Base-by-base conservation (phyloP, 345 rosid species). In the Mangifera indica region DNA sequence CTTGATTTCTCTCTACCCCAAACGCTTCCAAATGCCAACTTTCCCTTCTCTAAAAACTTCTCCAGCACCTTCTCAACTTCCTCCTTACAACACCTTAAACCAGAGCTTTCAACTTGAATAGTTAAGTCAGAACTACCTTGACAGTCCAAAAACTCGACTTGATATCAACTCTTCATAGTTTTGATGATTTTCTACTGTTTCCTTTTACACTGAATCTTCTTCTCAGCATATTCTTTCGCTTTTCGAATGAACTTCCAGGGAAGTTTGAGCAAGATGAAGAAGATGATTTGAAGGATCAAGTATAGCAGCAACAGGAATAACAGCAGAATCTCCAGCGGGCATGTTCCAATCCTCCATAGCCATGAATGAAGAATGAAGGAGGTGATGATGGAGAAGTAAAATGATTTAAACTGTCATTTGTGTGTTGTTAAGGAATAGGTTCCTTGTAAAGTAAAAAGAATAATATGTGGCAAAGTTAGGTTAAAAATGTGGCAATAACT, bases 11-110 rank as follows among this genome's bases (percentile, higher is more conserved):
- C 80, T 68, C 83, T 76, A 3, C 92, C 88, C 97, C 98, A 89
- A 67, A 93, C 91, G 86, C 93, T 93, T 80, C 97, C 97, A 80
- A 93, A 93, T 71, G 85, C 86, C 81, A 93, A 93, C 85, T 81
- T 84, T 32, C 98, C 97, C 65, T 81, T 85, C 65, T 60, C 60
- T 40, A 80, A 86, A 29, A 85, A 72, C 37, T 83, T 93, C 37
- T 83, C 84, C 71, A 91, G 63, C 12, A 69, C 89, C 70, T 55
- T 71, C 79, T 89, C 98, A 62, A 84, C 84, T 72, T 91, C 91
- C 70, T 84, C 79, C 57, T 77, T 81, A 76, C 91, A 84, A 34
- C 75, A 63, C 45, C 53, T 81, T 77, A 59, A 62, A 4, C 84
- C 73, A 46, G 51, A 53, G 9, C 57, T 76, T 49, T 84, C 79